These are phyloP conservation scores for Tetradesmus obliquus DNA, from an alignment of 139 green algal species.

Conservation along the genomic window DNA sequence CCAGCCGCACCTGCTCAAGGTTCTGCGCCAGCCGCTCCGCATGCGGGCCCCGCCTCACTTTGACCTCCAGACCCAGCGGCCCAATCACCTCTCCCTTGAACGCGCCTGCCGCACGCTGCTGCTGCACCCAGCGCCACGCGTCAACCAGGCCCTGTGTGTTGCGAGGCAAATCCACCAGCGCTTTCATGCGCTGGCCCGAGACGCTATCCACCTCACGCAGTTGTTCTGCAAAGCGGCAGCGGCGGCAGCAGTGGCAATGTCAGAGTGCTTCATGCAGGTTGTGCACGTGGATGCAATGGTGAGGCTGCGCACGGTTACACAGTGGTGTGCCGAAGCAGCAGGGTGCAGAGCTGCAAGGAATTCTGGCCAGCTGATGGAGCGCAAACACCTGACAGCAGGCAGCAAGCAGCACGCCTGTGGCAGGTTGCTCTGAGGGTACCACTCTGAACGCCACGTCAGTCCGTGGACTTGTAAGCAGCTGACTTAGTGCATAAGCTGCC, in stretches of 20 bases:
- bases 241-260: background rate
- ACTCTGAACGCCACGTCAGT: too few species aligned
- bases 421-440: too few species aligned
- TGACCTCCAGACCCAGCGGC: constrained; percentile 49
- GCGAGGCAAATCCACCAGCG: constrained; percentile 34
- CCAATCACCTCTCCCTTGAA: constrained; percentile 41
- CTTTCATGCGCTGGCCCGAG: constrained; percentile 38
- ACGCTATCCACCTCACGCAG: constrained; percentile 37
- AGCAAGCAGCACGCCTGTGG: background rate
- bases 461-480: too few species aligned
- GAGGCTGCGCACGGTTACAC: background rate
- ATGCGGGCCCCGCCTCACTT: background rate
- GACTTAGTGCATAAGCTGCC: too few species aligned
- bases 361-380: too few species aligned
- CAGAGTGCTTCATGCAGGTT: background rate
- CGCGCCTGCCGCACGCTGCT: constrained; percentile 44
- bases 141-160: constrained; percentile 6
- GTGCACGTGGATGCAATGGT: background rate
- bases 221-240: background rate
- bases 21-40: background rate
- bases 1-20: constrained; percentile 34
- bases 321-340: too few species aligned
- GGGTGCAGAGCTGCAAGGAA: too few species aligned
- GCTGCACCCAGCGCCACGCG: constrained; percentile 52
- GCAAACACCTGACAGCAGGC: too few species aligned